phyloP scores from a whole-genome alignment of 2,329 filamentous ascomycete genomes.

The Cladosporium colombiae region DNA sequence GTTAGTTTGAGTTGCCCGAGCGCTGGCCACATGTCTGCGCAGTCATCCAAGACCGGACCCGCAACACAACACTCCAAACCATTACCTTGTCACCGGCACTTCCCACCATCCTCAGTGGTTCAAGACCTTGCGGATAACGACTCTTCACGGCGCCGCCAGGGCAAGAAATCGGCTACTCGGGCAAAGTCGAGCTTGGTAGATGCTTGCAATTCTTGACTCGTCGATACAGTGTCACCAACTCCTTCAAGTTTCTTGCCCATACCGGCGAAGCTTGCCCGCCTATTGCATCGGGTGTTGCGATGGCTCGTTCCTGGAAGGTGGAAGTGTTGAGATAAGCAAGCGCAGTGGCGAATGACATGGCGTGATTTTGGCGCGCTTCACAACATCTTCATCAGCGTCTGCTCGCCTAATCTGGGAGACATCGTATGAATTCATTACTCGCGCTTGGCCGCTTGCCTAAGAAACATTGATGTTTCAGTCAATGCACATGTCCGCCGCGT shows the following conservation, averaged over 20 bases:
- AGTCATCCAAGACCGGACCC: neutral
- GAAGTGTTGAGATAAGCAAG: conserved; percentile 3
- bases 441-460: neutral
- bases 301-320: neutral
- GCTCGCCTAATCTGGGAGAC: neutral
- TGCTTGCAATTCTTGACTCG: neutral
- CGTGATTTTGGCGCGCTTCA: conserved; percentile 3
- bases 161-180: neutral
- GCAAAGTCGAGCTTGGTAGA: neutral
- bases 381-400: neutral
- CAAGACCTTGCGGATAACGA: neutral
- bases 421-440: neutral
- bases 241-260: neutral
- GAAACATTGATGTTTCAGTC: neutral
- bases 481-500: neutral
- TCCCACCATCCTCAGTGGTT: neutral
- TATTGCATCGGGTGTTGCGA: neutral
- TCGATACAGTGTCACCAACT: neutral
- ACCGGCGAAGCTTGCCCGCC: neutral
- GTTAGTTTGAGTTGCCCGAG: neutral
- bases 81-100: neutral
- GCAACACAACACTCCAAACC: neutral
- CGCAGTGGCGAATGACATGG: neutral
- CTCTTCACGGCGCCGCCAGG: neutral
- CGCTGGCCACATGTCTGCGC: neutral